Base-by-base conservation (phyloP, 1,139 yeast genomes). In the Candida frijolesensis region DNA sequence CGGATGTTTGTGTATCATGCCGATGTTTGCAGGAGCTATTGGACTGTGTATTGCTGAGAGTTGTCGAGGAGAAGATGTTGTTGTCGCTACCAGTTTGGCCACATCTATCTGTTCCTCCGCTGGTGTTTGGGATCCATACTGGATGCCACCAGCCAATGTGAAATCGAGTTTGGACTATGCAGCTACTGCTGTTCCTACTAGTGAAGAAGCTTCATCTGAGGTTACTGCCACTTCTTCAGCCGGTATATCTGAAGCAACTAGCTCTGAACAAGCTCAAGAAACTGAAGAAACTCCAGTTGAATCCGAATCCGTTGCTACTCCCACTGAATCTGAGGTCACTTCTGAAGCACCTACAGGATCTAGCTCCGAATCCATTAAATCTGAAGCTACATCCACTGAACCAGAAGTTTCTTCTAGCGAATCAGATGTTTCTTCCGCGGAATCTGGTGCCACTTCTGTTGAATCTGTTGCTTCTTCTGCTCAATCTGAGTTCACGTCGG, bases 51-150 rank as follows among this genome's bases (percentile, higher is more conserved):
- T 70, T 51, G 71, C 70, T 44, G 46, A 54, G 4, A 54, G 54
- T 27, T 70, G 74, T 55, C 38, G 60, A 15, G 80, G 79, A 44
- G 42, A 55, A 7, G 25, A 22, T 44, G 76, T 78, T 38, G 63
- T 51, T 11, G 33, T 53, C 16, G 78, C 78, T 45, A 73, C 80
- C 22, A 58, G 68, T 22, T 62, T 71, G 54, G 82, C 80, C 30
- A 58, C 60, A 11, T 72, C 79, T 7, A 51, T 74, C 44, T 78
- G 82, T 59, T 57, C 66, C 41, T 55, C 57, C 14, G 81, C 71
- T 27, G 82, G 82, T 48, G 82, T 76, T 19, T 68, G 71, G 54
- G 61, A 70, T 32, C 67, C 67, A 46, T 64, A 54, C 50, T 76
- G n/a, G n/a, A n/a, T n/a, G n/a, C n/a, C n/a, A n/a, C n/a, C n/a